Base-by-base conservation (phyloP, 2,329 filamentous ascomycete genomes). In the Hawksworthiomyces lignivorus region DNA sequence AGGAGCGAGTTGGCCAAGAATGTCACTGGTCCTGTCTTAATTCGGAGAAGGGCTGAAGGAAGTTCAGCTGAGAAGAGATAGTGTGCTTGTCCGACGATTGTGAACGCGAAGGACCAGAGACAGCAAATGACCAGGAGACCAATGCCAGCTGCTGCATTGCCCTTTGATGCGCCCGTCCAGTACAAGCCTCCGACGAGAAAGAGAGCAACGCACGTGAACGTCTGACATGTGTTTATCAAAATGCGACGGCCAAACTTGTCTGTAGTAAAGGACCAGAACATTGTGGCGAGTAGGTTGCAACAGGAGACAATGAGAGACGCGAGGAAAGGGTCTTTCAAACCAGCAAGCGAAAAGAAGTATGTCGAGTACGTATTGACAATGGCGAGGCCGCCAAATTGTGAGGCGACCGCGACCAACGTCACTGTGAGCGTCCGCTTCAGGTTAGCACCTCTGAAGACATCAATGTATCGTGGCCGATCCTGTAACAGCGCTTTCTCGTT, bases 301-400 rank as follows among this genome's bases (percentile, higher is more conserved):
- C 43, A 39, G 18, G 30, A 39, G 35, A 46, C 17, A 15, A 45
- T 45, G 27, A 45, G 26, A 5, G 37, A 41, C 8, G 32, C 31
- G 27, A 45, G 33, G 29, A 45, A 45, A 2, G 43, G 43, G 28
- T 45, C 43, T 4, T 19, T 19, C 7, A 45, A 22, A 10, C 43
- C 43, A 11, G 43, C 38, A 4, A 45, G 38, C 4, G 37, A 32
- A 27, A 45, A 45, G 33, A 45, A 45, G 20, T 45, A 41, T 4
- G 40, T 43, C 15, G 40, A 46, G 21, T 46, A 46, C 5, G 40
- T 46, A 31, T 35, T 43, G 32, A 46, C 37, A 11, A 46, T 46
- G 10, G 44, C 33, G 7, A 47, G 40, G 11, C 45, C 45, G 20
- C 31, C 45, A 7, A 47, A 27, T 19, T 47, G 45, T 20, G 36